Conservation (phyloP, 306 rosid genomes). For the Amphicarpaea edgeworthii region DNA sequence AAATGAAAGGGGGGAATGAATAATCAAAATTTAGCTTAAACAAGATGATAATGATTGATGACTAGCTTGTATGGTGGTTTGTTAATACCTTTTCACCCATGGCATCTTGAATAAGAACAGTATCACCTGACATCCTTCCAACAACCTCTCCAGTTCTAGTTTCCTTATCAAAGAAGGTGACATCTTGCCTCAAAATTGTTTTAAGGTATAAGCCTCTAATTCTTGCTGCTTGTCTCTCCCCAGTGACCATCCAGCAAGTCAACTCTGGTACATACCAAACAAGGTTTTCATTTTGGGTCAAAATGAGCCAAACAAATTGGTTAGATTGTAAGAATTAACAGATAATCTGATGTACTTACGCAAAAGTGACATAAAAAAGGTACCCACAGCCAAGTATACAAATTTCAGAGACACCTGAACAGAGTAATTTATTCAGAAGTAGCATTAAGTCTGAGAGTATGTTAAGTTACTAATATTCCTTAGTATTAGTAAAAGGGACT, state of each 20-base stretch:
- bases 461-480: neutral
- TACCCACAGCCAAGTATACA: constrained; percentile 72
- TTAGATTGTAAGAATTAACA: constrained; percentile 14
- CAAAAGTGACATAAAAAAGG: constrained; percentile 60
- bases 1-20: neutral
- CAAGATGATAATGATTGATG: neutral
- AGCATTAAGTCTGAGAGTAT: constrained; percentile 32
- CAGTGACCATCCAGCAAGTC: constrained; percentile 82
- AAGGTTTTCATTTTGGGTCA: neutral
- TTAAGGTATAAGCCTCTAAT: constrained; percentile 72
- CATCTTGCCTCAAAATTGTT: constrained; percentile 80
- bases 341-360: constrained; percentile 56
- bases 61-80: neutral
- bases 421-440: neutral
- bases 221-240: constrained; percentile 83
- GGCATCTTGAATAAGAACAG: constrained; percentile 84
- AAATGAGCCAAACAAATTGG: constrained; percentile 11
- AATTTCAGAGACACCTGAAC: constrained; percentile 66
- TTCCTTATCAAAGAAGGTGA: constrained; percentile 74
- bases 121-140: constrained; percentile 85
- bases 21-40: neutral
- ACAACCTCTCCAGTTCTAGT: constrained; percentile 73
- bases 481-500: neutral
- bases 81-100: constrained; percentile 80
- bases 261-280: constrained; percentile 58